Base-by-base conservation (phyloP, 768 basidiomycete species). In the Cystobasidium ongulense region DNA sequence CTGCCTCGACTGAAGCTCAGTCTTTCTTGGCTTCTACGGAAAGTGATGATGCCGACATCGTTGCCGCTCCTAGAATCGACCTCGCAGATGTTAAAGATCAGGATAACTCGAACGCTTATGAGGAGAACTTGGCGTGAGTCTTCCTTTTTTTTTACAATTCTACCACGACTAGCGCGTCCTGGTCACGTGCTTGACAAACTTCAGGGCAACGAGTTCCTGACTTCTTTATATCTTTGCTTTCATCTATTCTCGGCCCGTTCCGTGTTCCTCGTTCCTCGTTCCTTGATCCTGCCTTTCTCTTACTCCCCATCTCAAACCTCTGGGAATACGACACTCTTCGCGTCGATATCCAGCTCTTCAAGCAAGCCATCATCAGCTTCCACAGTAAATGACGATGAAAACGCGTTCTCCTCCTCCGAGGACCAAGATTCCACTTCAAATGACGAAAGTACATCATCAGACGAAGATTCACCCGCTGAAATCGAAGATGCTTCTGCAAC, bases 1-100 rank as follows among this genome's bases (percentile, higher is more conserved):
- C 36, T 11, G 31, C 63, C 18, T 25, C 63, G 15, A 43, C 63
- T 10, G 36, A 64, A 13, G 63, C 63, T 36, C 41, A 38, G 38
- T 38, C 36, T 25, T 27, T 36, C 23, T 43, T 64, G 33, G 63
- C 63, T 38, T 25, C 63, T 64, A 25, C 38, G 11, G 36, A 35
- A 29, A 36, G 36, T 38, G 36, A 64, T 36, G 11, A 64, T 17
- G 41, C 25, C 8, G 41, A 43, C 27, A 36, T 31, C 36, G 63
- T 27, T 18, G 33, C 33, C 5, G 63, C 63, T 36, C 27, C 38
- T 43, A 43, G n/a, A 25, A 38, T 38, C 15, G 63, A 64, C 15
- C 38, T 64, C 17, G 63, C 63, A 64, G 63, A 38, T 64, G 63
- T 43, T 23, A 43, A 38, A 38, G 41, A 36, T 43, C 36, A 64